A percentile compares a stretch with the other conserved stretches of the same genome.
Evolutionary conservation across 257 asterid species (phyloP).

Genomic region (Ehretia macrophylla): DNA sequence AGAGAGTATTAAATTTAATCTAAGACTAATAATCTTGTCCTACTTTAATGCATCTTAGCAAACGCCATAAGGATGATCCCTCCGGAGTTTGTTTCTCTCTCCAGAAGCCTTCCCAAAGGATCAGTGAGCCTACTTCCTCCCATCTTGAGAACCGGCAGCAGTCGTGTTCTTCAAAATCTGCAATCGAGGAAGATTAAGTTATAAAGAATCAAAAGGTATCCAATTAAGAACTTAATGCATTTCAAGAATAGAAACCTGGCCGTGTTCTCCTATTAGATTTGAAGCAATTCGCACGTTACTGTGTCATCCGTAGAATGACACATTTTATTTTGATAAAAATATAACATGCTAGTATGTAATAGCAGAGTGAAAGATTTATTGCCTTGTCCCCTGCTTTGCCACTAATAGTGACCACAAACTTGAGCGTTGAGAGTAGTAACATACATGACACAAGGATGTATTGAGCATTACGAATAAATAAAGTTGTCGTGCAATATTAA

Average conservation of each 20-base stretch:
- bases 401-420: too few species aligned
- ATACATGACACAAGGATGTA: too few species aligned
- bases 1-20: neutral
- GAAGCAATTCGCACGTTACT: too few species aligned
- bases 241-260: neutral
- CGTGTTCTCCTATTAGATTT: neutral
- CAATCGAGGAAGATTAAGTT: neutral
- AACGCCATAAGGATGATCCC: neutral
- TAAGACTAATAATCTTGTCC: neutral
- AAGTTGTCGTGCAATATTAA: too few species aligned
- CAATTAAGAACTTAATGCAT: neutral
- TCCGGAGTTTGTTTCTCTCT: neutral
- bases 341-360: too few species aligned
- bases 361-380: too few species aligned
- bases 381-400: too few species aligned
- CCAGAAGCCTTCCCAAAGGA: neutral
- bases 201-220: neutral
- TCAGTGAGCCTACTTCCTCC: conserved; percentile 27
- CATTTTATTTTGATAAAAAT: too few species aligned
- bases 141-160: conserved; percentile 42
- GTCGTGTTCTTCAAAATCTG: conserved; percentile 65
- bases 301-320: too few species aligned
- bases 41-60: neutral
- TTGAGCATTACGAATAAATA: too few species aligned
- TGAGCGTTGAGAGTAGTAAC: too few species aligned